Percentiles rank a stretch among this genome's conserved stretches.
These are phyloP conservation scores for Aspergillus sclerotioniger DNA, from an alignment of 495 filamentous ascomycete species.

Conservation along the genomic window DNA sequence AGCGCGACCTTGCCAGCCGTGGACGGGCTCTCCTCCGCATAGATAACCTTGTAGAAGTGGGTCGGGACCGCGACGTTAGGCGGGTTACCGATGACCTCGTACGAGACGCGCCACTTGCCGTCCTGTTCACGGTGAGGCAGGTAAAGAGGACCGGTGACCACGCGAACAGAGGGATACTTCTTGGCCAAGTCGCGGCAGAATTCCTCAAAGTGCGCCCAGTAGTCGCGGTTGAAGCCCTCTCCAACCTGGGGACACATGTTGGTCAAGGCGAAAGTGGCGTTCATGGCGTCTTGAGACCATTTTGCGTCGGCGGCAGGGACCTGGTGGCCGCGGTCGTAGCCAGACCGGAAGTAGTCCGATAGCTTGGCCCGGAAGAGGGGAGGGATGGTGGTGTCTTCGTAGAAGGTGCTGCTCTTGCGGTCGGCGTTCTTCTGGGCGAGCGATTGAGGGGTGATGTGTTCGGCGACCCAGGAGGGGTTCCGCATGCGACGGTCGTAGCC, in stretches of 20 bases:
- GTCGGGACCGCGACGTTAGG: constrained; percentile 96
- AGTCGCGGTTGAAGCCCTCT: constrained; percentile 95
- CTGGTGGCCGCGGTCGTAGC: constrained; percentile 71
- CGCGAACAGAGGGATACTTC: constrained; percentile 81
- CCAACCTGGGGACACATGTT: constrained; percentile 99
- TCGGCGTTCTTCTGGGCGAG: constrained; percentile 73
- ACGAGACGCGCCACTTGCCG: constrained; percentile 90
- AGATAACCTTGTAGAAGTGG: constrained; percentile 98
- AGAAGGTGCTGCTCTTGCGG: constrained; percentile 77
- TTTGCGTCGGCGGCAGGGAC: constrained; percentile 97
- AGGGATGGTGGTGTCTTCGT: constrained; percentile 77
- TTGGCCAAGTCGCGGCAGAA: constrained; percentile 83
- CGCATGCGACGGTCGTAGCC: constrained; percentile 88
- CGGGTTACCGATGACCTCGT: constrained; percentile 95
- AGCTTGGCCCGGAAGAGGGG: constrained; percentile 85
- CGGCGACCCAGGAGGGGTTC: constrained; percentile 93
- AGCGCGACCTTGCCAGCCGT: constrained; percentile 72
- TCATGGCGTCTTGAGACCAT: constrained; percentile 91
- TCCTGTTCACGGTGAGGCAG: constrained; percentile 79
- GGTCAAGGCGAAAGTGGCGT: constrained; percentile 84
- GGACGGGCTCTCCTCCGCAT: constrained; percentile 77
- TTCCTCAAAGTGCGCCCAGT: constrained; percentile 98
- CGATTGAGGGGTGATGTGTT: constrained; percentile 94
- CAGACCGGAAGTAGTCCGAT: constrained; percentile 88
- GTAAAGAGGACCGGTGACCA: constrained; percentile 93